phyloP scores from a whole-genome alignment of 495 filamentous ascomycete species.

The Rusavskia elegans region DNA sequence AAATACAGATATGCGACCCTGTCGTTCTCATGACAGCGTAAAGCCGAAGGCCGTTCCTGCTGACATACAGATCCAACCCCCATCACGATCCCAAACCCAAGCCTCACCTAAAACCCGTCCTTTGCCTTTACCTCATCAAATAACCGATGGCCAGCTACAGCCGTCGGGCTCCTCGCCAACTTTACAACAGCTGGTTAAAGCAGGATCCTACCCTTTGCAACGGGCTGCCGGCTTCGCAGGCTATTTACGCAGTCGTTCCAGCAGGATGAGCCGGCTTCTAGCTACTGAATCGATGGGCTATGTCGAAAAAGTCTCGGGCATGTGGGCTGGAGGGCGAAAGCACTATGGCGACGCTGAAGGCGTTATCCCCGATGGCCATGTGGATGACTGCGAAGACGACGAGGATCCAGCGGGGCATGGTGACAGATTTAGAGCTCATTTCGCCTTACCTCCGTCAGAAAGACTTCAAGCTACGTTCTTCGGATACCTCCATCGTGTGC shows the following conservation, averaged over 20 bases:
- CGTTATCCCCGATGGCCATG: constrained; percentile 43
- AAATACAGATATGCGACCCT: constrained; percentile 14
- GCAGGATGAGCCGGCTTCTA: constrained; percentile 69
- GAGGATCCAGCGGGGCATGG: constrained; percentile 44
- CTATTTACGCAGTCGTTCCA: constrained; percentile 60
- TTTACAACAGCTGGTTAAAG: constrained; percentile 56
- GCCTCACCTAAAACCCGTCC: background rate
- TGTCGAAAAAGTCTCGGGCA: constrained; percentile 90
- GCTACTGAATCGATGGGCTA: constrained; percentile 95
- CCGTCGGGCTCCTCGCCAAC: constrained; percentile 33
- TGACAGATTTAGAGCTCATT: constrained; percentile 75
- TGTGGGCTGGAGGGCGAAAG: constrained; percentile 83
- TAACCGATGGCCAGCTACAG: constrained; percentile 7
- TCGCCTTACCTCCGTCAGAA: constrained; percentile 71
- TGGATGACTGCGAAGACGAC: constrained; percentile 48
- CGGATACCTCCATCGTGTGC: constrained; percentile 68
- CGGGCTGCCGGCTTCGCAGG: constrained; percentile 73
- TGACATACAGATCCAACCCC: constrained; percentile 5
- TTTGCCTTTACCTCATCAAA: background rate
- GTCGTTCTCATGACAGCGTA: constrained; percentile 27
- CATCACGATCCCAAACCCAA: constrained; percentile 6
- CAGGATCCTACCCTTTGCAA: constrained; percentile 68
- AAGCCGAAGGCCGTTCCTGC: constrained; percentile 2
- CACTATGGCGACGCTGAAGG: constrained; percentile 73
- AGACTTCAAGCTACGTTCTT: constrained; percentile 85